Evolutionary conservation across 164 flowering plant species (phyloP).

Genomic region (Chloranthus sessilifolius): DNA sequence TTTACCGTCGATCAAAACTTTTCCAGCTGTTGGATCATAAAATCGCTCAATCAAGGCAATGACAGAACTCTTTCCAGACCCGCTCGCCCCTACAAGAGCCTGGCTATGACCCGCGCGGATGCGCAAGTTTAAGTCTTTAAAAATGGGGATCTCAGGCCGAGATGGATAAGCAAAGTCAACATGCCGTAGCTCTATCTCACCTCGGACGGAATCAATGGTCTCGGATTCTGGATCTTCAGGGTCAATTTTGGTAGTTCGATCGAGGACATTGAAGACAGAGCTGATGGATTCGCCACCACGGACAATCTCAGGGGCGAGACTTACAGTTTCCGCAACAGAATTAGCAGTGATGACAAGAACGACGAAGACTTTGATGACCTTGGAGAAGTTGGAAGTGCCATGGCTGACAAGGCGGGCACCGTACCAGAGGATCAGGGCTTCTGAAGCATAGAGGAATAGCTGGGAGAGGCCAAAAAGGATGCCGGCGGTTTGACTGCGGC

Average conservation of each 20-base stretch:
- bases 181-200: constrained; percentile 87
- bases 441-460: constrained; percentile 83
- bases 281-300: constrained; percentile 91
- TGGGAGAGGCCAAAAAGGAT: constrained; percentile 89
- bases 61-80: constrained; percentile 97
- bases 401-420: constrained; percentile 80
- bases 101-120: constrained; percentile 94
- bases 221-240: constrained; percentile 87
- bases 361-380: constrained; percentile 89
- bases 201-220: constrained; percentile 60
- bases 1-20: constrained; percentile 88
- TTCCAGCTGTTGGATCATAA: constrained; percentile 82
- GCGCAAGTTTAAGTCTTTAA: constrained; percentile 71
- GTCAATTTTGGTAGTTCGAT: constrained; percentile 74
- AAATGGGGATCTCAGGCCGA: constrained; percentile 68
- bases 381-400: constrained; percentile 88
- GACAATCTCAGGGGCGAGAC: constrained; percentile 91
- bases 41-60: constrained; percentile 89
- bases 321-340: constrained; percentile 94
- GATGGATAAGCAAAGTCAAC: constrained; percentile 93
- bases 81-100: constrained; percentile 98
- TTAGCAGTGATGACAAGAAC: constrained; percentile 92
- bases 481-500: constrained; percentile 75
- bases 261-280: constrained; percentile 80
- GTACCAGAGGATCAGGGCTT: constrained; percentile 95